These are phyloP conservation scores for Pseudocercospora macadamiae DNA, from an alignment of 2,329 filamentous ascomycete species.

Conservation along the genomic window DNA sequence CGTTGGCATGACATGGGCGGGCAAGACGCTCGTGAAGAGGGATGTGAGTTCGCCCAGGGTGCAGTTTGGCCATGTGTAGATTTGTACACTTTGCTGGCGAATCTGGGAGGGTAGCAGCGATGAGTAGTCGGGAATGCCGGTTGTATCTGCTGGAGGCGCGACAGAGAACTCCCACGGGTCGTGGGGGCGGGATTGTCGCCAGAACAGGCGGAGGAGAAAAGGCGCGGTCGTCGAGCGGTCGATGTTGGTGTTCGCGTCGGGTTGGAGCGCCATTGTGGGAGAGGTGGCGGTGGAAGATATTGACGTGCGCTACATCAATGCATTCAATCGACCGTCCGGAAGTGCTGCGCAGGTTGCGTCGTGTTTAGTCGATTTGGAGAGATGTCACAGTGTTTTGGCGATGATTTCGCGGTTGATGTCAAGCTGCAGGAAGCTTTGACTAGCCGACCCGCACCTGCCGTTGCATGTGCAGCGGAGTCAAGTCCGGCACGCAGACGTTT, in stretches of 20 bases:
- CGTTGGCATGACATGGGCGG: slow-evolving; percentile 65
- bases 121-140: slow-evolving; percentile 39
- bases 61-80: slow-evolving; percentile 86
- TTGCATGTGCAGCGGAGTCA: background rate
- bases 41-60: slow-evolving; percentile 79
- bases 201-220: slow-evolving; percentile 85
- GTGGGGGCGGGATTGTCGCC: slow-evolving; percentile 73
- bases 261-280: slow-evolving; percentile 39
- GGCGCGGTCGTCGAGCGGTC: slow-evolving; percentile 74
- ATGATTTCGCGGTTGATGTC: slow-evolving; percentile 4
- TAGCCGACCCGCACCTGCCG: background rate
- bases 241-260: slow-evolving; percentile 47
- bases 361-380: too few relatives aligned
- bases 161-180: slow-evolving; percentile 71
- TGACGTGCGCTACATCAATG: background rate
- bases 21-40: slow-evolving; percentile 71
- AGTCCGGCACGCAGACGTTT: too few relatives aligned
- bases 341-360: background rate
- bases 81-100: slow-evolving; percentile 57
- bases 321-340: background rate
- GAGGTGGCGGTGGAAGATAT: background rate
- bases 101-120: slow-evolving; percentile 61
- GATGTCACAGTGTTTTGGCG: background rate
- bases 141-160: slow-evolving; percentile 46
- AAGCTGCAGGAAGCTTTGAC: slow-evolving; percentile 11